phyloP scores from a whole-genome alignment of 1,284 basidiomycete genomes.

The Ceratobasidium sp. region DNA sequence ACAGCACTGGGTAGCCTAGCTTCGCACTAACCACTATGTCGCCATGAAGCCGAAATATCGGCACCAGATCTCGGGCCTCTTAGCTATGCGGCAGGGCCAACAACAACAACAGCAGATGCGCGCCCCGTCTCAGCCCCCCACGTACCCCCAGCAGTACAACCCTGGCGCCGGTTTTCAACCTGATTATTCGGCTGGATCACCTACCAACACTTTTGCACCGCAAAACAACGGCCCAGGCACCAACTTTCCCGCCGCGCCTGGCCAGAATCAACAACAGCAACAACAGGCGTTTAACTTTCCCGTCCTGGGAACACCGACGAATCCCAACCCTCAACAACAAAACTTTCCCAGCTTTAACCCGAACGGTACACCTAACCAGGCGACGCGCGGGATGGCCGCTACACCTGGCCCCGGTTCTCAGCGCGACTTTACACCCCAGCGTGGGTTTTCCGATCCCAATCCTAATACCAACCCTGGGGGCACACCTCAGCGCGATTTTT shows the following conservation, averaged over 20 bases:
- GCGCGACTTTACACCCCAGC: slow-evolving; percentile 42
- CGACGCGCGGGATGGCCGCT: neutral
- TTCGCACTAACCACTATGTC: slow-evolving; percentile 36
- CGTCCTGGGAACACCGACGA: slow-evolving; percentile 10
- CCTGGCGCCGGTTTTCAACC: slow-evolving; percentile 36
- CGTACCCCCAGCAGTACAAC: slow-evolving; percentile 45
- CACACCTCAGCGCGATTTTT: slow-evolving; percentile 40
- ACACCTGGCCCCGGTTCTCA: neutral
- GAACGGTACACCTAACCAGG: slow-evolving; percentile 6
- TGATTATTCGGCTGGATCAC: slow-evolving; percentile 17
- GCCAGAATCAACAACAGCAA: slow-evolving; percentile 17
- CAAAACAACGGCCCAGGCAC: slow-evolving; percentile 36
- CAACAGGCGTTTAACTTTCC: slow-evolving; percentile 33
- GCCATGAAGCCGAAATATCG: slow-evolving; percentile 47
- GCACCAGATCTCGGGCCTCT: slow-evolving; percentile 29
- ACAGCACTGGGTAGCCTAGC: slow-evolving; percentile 51
- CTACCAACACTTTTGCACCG: slow-evolving; percentile 37
- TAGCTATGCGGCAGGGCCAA: slow-evolving; percentile 42
- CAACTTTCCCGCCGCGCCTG: slow-evolving; percentile 22
- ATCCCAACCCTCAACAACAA: slow-evolving; percentile 8
- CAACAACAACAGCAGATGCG: slow-evolving; percentile 46
- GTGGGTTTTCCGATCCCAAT: slow-evolving; percentile 25
- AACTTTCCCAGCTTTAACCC: slow-evolving; percentile 31
- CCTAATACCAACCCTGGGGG: neutral
- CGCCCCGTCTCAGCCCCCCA: slow-evolving; percentile 47